Evolutionary conservation across 495 filamentous ascomycete genomes (phyloP).

Genomic region (Lasiosphaeris hirsuta): DNA sequence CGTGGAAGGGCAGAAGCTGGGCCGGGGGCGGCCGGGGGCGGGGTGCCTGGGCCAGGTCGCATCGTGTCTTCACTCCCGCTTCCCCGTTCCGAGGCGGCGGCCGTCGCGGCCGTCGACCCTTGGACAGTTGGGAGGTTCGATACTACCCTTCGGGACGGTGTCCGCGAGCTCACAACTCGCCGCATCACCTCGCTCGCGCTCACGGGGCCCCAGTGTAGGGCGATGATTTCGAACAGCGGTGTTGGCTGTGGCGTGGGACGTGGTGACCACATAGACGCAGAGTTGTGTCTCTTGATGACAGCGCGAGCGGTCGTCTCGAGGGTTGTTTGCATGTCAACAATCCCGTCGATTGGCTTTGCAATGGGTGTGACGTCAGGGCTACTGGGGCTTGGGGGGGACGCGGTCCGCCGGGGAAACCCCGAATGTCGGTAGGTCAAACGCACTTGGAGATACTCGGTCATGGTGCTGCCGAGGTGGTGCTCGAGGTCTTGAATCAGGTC

Average conservation of each 20-base stretch:
- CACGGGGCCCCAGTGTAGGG: constrained; percentile 40
- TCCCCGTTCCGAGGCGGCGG: not conserved
- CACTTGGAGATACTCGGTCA: constrained; percentile 43
- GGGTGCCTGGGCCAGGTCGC: not conserved
- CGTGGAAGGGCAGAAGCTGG: not conserved
- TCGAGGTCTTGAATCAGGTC: constrained; percentile 52
- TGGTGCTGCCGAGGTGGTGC: constrained; percentile 40
- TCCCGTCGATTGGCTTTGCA: constrained; percentile 16
- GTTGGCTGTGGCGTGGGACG: constrained; percentile 24
- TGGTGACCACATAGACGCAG: constrained; percentile 39
- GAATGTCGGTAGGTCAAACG: constrained; percentile 48
- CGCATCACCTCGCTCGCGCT: constrained; percentile 39
- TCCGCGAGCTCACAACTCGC: constrained; percentile 24
- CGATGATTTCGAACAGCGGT: constrained; percentile 42
- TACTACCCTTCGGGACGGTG: constrained; percentile 9
- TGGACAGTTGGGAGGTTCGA: not conserved
- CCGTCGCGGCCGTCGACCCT: not conserved
- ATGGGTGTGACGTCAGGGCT: not conserved
- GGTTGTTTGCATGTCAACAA: constrained; percentile 30
- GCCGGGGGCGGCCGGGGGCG: not conserved
- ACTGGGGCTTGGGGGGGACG: not conserved
- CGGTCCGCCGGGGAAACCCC: constrained; percentile 36
- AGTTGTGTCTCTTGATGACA: constrained; percentile 39
- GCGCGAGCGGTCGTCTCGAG: constrained; percentile 44
- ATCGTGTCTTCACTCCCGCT: constrained; percentile 13